These are phyloP conservation scores for Scleroderma citrinum DNA, from an alignment of 768 basidiomycete genomes.

Conservation along the genomic window DNA sequence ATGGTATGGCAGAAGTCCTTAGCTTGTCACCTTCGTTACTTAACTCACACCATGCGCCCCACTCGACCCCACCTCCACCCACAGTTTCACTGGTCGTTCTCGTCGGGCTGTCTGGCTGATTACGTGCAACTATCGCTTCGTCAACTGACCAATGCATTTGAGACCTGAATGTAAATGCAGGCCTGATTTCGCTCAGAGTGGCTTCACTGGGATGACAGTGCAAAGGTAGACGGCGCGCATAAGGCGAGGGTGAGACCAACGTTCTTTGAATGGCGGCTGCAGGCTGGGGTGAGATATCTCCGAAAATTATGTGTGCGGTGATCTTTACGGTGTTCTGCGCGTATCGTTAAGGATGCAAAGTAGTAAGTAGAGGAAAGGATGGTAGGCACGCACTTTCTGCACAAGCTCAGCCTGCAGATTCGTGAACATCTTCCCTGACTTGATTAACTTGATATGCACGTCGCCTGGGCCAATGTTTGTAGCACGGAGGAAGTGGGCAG, in stretches of 20 bases:
- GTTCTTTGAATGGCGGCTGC: slow-evolving; percentile 13
- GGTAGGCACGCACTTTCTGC: slow-evolving; percentile 49
- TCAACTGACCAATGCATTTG: slow-evolving; percentile 38
- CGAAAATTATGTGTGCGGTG: slow-evolving; percentile 52
- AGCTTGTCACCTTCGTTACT: slow-evolving; percentile 43
- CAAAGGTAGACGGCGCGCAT: slow-evolving; percentile 55
- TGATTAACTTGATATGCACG: slow-evolving; percentile 43
- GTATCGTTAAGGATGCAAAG: background rate
- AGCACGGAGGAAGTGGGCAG: slow-evolving; percentile 51
- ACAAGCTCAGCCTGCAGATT: slow-evolving; percentile 54
- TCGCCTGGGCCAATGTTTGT: slow-evolving; percentile 38
- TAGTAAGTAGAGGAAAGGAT: too few species aligned
- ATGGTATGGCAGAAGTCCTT: slow-evolving; percentile 43
- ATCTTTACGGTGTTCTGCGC: slow-evolving; percentile 41
- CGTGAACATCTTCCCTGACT: slow-evolving; percentile 46
- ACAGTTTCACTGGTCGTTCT: slow-evolving; percentile 36
- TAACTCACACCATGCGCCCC: slow-evolving; percentile 49
- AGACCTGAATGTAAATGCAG: slow-evolving; percentile 31
- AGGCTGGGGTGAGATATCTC: slow-evolving; percentile 34
- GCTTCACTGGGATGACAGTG: slow-evolving; percentile 46
- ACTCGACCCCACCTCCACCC: slow-evolving; percentile 51
- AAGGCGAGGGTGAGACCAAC: slow-evolving; percentile 47
- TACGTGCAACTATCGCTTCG: slow-evolving; percentile 32
- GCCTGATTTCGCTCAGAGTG: slow-evolving; percentile 14
- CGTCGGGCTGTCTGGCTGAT: slow-evolving; percentile 31